Conservation (phyloP, 371 early-diverging fungal species). For the Rhizopus arrhizus region DNA sequence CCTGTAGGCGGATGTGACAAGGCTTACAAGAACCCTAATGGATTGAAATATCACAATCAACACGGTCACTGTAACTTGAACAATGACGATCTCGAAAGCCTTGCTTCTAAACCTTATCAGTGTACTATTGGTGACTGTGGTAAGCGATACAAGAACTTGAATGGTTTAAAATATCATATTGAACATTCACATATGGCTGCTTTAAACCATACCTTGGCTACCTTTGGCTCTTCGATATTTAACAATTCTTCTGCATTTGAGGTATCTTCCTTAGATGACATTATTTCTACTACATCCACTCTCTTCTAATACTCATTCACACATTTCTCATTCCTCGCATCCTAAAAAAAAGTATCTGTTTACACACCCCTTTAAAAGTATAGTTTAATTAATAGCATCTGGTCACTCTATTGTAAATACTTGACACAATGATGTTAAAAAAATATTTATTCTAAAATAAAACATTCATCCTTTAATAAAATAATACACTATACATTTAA, state of each 20-base stretch:
- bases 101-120: conserved; percentile 78
- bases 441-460: no score
- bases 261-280: conserved; percentile 3
- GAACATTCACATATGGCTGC: conserved; percentile 80
- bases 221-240: conserved; percentile 39
- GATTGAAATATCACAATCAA: conserved; percentile 94
- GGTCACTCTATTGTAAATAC: no score
- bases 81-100: conserved; percentile 49
- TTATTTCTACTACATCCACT: neutral
- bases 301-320: neutral
- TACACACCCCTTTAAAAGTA: neutral
- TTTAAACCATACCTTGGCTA: conserved; percentile 43
- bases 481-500: conserved; percentile 1
- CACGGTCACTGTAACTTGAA: conserved; percentile 76
- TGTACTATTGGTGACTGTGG: conserved; percentile 87
- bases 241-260: conserved; percentile 5
- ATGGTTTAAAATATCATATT: conserved; percentile 96
- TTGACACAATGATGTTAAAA: no score
- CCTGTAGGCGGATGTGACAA: conserved; percentile 85
- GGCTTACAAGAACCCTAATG: conserved; percentile 97
- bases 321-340: neutral
- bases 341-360: conserved; percentile 4
- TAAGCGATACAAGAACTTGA: conserved; percentile 96
- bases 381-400: neutral
- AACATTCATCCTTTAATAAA: no score